A percentile compares a stretch with the other conserved stretches of the same genome.
Conservation (phyloP, 257 asterid species). For the Oldenlandia corymbosa region DNA sequence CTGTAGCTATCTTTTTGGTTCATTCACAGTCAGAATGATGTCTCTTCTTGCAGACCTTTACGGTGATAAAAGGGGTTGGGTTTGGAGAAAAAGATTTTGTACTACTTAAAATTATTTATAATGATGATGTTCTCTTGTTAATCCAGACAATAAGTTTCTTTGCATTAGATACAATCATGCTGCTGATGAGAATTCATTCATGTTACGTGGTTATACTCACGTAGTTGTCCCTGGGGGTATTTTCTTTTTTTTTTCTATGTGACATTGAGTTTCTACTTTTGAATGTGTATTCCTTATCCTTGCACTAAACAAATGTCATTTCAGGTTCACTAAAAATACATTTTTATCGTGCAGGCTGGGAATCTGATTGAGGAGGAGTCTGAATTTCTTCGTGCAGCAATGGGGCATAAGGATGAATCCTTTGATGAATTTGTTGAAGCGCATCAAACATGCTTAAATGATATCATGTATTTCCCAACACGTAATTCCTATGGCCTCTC, state of each 20-base stretch:
- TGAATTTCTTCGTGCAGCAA: conserved; percentile 51
- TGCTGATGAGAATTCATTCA: neutral
- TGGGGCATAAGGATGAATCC: conserved; percentile 88
- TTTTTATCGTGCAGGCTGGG: conserved; percentile 53
- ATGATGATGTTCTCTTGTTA: neutral
- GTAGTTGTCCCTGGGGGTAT: neutral
- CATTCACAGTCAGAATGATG: no score
- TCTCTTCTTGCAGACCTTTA: no score
- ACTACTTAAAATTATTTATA: neutral
- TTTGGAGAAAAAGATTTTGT: neutral
- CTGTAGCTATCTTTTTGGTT: neutral
- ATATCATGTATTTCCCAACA: conserved; percentile 83
- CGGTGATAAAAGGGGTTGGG: neutral
- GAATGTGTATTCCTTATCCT: conserved; percentile 2
- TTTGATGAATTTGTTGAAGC: conserved; percentile 76
- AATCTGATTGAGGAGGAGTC: conserved; percentile 56
- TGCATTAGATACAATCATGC: neutral
- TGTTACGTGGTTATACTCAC: neutral
- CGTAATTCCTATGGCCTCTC: conserved; percentile 77
- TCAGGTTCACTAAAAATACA: neutral
- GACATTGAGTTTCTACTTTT: no score
- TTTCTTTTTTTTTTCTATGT: neutral
- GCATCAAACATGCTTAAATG: conserved; percentile 68
- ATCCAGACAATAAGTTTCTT: neutral
- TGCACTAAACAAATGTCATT: neutral